Evolutionary conservation across 257 asterid genomes (phyloP), one percentile per base, ranked within the genome.

Genomic region (Cinchona pubescens): DNA sequence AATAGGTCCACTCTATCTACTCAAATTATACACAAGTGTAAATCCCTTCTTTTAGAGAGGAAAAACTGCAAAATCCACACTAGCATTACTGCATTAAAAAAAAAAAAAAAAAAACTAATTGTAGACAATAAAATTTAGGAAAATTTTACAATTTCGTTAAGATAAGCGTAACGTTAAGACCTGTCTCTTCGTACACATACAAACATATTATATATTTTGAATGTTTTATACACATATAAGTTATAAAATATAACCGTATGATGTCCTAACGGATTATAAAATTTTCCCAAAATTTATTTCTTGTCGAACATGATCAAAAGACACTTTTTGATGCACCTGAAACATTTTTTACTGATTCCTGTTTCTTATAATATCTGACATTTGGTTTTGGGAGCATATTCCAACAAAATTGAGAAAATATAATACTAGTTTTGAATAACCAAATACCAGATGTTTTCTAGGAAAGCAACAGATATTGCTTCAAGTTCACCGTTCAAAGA

Each of bases 1-100:
- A 76, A 58, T 35, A 45, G 75, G 60, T 74, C 75, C 69, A 43
- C 45, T 19, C 35, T 43, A 69, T 76, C 75, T 14, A 56, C 69
- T 48, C 53, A 34, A 14, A 63, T 74, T 25, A 75, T 66, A 63
- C 21, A 34, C 55, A 35, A 13, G 6, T 21, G 35, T 23, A 21
- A 40, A 42, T 43, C 58, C 79, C 65, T 40, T 40, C 16, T 45
- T 42, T 32, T 19, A 58, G 51, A 16, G 9, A 18, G n/a, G 60
- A 16, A 67, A 67, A 42, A 59, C 59, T 42, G 25, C 76, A 72
- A 18, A 18, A 60, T 60, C 48, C 1, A 12, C n/a, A n/a, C 3
- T 27, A 13, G 67, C 67, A 14, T 37, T n/a, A 51, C 1, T 29
- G 27, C n/a, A 18, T n/a, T n/a, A n/a, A n/a, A n/a, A n/a, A n/a